Conservation (phyloP, 768 basidiomycete genomes). For the Macrolepiota dolichaula region DNA sequence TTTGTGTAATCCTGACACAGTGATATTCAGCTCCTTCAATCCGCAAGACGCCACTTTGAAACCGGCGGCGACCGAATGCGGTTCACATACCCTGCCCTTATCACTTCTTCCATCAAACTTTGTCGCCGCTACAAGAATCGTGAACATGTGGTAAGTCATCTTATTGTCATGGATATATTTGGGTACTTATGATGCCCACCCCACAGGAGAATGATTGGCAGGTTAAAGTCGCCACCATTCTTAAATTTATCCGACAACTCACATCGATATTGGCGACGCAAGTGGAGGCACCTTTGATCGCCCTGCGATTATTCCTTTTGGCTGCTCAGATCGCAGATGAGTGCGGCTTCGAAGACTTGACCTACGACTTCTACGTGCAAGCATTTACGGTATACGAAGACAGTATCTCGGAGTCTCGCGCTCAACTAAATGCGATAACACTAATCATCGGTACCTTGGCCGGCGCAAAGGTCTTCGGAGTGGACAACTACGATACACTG, state of each 20-base stretch:
- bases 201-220: slow-evolving; percentile 83
- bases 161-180: not conserved
- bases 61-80: slow-evolving; percentile 93
- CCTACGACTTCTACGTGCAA: slow-evolving; percentile 97
- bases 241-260: slow-evolving; percentile 93
- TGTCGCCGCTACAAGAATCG: slow-evolving; percentile 87
- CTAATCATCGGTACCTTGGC: slow-evolving; percentile 91
- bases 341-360: slow-evolving; percentile 91
- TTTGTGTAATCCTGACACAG: not conserved
- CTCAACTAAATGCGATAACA: slow-evolving; percentile 96
- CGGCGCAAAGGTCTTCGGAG: slow-evolving; percentile 85
- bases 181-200: slow-evolving; percentile 1
- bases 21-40: slow-evolving; percentile 72
- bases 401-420: slow-evolving; percentile 91
- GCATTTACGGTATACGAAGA: slow-evolving; percentile 99
- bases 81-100: slow-evolving; percentile 95
- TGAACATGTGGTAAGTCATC: slow-evolving; percentile 58
- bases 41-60: slow-evolving; percentile 85
- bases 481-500: slow-evolving; percentile 95
- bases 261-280: slow-evolving; percentile 91
- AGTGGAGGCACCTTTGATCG: slow-evolving; percentile 90
- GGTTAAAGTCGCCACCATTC: slow-evolving; percentile 77
- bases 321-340: slow-evolving; percentile 95
- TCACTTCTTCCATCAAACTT: slow-evolving; percentile 89
- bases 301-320: slow-evolving; percentile 91